Evolutionary conservation across 257 asterid genomes (phyloP), one percentile per base, ranked within the genome.

Genomic region (Echium plantagineum): DNA sequence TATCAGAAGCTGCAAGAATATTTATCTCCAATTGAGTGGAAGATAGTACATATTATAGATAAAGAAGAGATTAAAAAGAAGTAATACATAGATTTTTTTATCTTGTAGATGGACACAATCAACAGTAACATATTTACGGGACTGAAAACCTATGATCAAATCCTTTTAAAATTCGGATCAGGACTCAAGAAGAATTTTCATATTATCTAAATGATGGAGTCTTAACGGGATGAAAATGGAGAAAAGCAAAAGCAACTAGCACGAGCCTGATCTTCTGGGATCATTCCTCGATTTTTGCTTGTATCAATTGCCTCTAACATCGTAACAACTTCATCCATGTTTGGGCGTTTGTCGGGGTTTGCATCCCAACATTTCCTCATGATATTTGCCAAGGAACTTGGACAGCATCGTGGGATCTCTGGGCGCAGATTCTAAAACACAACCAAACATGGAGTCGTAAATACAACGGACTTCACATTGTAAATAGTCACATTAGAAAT

Each of bases 271-370:
- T 30, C 62, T 24, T 58, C 48, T 3, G 48, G 62, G 32, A 58
- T 58, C 62, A 58, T 58, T 31, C 62, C 62, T 58, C 62, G 49
- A 17, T 49, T 49, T 28, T 58, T 58, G 62, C 62, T 30, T 30
- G 62, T 58, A 46, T 58, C 62, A 7, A 58, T 58, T 16, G 48
- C 62, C 16, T 58, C 62, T 17, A 58, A 24, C 62, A 58, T 5
- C 47, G 15, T 58, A 18, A 16, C 61, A 8, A 58, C 49, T 46
- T 58, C 62, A 17, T 58, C 61, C 47, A 58, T 58, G 20, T 58
- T 21, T 12, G 61, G 48, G 18, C 61, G 61, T 15, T 18, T 16
- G 15, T 58, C 61, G 6, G 48, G 48, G 61, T 28, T 26, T 7
- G 35, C 48, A 20, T 58, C 48, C 61, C 61, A 58, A 20, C 61